Evolutionary conservation across 1,139 yeast species (phyloP), one percentile per base, ranked within the genome.

Genomic region (Taphrina betulina): DNA sequence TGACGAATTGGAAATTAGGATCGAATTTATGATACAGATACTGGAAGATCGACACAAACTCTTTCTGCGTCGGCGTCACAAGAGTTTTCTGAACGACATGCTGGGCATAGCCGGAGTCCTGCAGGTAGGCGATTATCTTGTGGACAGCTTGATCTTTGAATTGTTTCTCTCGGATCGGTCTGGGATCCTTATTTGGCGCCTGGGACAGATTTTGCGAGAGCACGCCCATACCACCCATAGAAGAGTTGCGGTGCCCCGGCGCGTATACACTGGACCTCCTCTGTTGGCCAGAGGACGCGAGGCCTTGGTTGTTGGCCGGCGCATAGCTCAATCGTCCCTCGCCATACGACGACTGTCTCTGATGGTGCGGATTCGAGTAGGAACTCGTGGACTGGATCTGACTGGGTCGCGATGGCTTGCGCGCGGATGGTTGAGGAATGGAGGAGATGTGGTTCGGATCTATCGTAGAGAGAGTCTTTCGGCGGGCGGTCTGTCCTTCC

Each of bases 21-120:
- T 90, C 96, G 37, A 88, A 71, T 63, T 81, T 78, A 61, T 75
- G 77, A 69, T 86, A 88, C 22, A 89, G 71, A 77, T 89, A 90
- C 67, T 85, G 85, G 71, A 89, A 89, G 17, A 89, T 81, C 51
- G 78, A 68, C 8, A 81, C 81, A 69, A 89, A 89, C 64, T 87
- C 95, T 67, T 85, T 86, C 66, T 89, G 96, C 0, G 96, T 88
- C 5, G 96, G 96, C 62, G 78, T 81, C 62, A 75, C 77, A 58
- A 89, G 72, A 1, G 88, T 79, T 66, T 81, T 83, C 20, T 76
- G 73, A 1, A 87, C 78, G 28, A 89, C 69, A 1, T 87, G 78
- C 63, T 83, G 87, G 48, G 89, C 71, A 67, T 80, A 90, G 38
- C 82, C 85, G 64, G 78, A 78, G 19, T 70, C 65, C 2, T 67